A percentile compares a stretch with the other conserved stretches of the same genome.
Evolutionary conservation across 306 rosid genomes (phyloP).

Genomic region (Glycyrrhiza uralensis): DNA sequence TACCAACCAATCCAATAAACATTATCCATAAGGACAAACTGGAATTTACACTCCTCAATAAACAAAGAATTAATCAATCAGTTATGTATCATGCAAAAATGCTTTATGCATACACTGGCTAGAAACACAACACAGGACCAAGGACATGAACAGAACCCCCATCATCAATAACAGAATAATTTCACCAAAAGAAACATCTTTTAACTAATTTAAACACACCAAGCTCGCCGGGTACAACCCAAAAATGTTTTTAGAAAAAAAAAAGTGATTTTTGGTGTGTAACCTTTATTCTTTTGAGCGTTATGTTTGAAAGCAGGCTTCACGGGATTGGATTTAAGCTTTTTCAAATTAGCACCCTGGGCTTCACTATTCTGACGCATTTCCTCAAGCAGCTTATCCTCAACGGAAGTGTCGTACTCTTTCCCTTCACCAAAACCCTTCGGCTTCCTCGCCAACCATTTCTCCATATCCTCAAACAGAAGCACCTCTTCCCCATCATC

Average conservation of each 20-base stretch:
- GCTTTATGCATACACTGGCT: neutral
- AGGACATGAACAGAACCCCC: neutral
- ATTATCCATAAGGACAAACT: neutral
- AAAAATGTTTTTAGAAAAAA: neutral
- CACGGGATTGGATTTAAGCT: conserved; percentile 42
- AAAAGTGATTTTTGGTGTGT: neutral
- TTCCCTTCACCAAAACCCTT: conserved; percentile 79
- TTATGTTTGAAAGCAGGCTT: conserved; percentile 15
- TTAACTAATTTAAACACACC: neutral
- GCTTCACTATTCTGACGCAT: conserved; percentile 49
- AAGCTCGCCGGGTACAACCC: neutral
- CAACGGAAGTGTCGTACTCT: conserved; percentile 71
- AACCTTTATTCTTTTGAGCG: conserved; percentile 47
- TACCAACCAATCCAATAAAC: conserved; percentile 4
- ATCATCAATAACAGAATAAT: neutral
- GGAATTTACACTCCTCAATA: conserved; percentile 4
- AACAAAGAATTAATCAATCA: neutral
- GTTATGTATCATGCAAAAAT: neutral
- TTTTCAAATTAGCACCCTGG: conserved; percentile 50
- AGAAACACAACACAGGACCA: neutral
- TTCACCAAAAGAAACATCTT: neutral
- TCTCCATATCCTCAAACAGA: conserved; percentile 52
- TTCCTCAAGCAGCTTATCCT: conserved; percentile 83
- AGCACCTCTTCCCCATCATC: conserved; percentile 45
- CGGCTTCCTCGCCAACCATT: conserved; percentile 64